Base-by-base conservation (phyloP, 2,329 filamentous ascomycete genomes). In the Arthroderma sp. region DNA sequence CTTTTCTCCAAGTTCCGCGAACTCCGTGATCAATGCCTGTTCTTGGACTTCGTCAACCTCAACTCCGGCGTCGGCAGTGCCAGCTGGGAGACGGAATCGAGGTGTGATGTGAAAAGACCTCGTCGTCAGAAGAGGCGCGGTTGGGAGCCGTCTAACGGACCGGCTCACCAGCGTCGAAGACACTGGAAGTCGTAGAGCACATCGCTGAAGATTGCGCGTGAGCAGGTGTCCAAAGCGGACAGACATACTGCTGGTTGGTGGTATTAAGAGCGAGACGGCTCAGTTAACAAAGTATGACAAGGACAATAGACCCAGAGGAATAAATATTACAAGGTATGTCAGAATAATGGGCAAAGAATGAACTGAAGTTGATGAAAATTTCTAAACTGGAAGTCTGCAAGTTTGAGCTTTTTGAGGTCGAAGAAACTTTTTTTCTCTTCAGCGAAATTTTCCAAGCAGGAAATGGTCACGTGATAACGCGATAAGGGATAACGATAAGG, bases 161-260 rank as follows among this genome's bases (percentile, higher is more conserved):
- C 67, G 62, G 43, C 61, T 64, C 17, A 43, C 44, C n/a, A 56
- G 17, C n/a, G 56, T 44, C 58, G 65, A 66, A 59, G 65, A 63
- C 53, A 67, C 54, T n/a, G 65, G 59, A 38, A 66, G 67, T 56
- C 67, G 66, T 58, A 63, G 62, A 57, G 67, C 69, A 21, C 33
- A 41, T 58, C 64, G 64, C 59, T 70, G 70, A 56, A 73, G 62
- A 57, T 66, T 71, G 56, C 70, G 70, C 58, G 63, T 64, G 56
- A 71, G 68, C 63, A 67, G 67, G 57, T 68, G 70, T 60, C 61
- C 60, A 51, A 69, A 70, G 64, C 70, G 72, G 65, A 73, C 62
- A 62, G 73, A 65, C 72, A 74, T 74, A 35, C 25, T 63, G 51
- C 33, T 23, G 17, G 15, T 31, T 51, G 25, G 15, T 35, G 17